Base-by-base conservation (phyloP, 2,329 filamentous ascomycete genomes). In the Aureobasidium uvarum region DNA sequence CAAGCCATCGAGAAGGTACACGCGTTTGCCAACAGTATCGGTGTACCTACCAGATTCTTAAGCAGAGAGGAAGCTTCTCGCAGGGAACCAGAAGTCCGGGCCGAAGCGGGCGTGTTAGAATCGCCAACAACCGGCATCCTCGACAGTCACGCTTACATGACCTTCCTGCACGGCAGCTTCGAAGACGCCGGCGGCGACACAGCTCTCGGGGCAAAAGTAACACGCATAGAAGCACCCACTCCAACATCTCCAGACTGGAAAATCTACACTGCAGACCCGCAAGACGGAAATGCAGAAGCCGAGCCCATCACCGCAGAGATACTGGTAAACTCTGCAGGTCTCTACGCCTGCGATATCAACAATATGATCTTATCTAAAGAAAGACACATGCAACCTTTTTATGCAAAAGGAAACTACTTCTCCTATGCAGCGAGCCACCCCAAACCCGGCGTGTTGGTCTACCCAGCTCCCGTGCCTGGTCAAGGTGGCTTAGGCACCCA, bases 361-460 rank as follows among this genome's bases (percentile, higher is more conserved):
- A 99, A 98, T 79, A 88, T 93, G 84, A 85, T 98, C 43, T 82
- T 91, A 0, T 86, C 88, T 0, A 38, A 71, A 0, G 76, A 79
- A 0, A 77, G 83, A 5, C 86, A 86, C 59, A 79, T 80, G 45
- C 84, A 77, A 28, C 84, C 92, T 5, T 90, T 85, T 80, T 98
- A 89, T 78, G 94, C 94, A 66, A 99, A 99, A 80, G 95, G 95
- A 0, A 94, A 91, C 67, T 99, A 99, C 80, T 98, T 96, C 79
- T 90, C 89, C 36, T 98, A 97, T 79, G 78, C 83, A 0, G 80
- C 86, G 1, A 85, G 87, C 0, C 73, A 74, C 0, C 93, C 92
- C 0, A 82, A 79, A 46, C 86, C 93, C 13, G 81, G 78, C 1
- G 91, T 89, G 0, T 85, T 99, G 25, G 82, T 99, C 59, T 99